phyloP scores from a whole-genome alignment of 176 grass and related monocot species.

The Tillandsia leiboldiana region DNA sequence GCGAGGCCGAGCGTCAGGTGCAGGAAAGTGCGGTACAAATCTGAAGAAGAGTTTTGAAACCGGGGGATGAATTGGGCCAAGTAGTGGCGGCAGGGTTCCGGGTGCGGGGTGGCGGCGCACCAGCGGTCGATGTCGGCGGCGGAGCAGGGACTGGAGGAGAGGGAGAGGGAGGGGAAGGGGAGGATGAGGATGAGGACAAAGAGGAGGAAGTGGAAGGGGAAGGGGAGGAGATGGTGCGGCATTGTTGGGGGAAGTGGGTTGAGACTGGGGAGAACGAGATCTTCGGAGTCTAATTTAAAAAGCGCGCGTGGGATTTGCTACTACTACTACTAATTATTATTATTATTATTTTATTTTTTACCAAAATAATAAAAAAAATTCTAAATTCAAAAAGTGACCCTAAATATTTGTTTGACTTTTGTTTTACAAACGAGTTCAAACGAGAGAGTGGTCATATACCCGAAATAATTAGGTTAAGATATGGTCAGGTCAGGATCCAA shows the following conservation, averaged over 20 bases:
- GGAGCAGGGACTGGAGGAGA: neutral
- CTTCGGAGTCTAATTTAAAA: too few species aligned
- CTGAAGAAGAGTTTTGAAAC: constrained; percentile 7
- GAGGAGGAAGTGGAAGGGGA: neutral
- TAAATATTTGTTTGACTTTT: too few species aligned
- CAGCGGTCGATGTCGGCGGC: constrained; percentile 22
- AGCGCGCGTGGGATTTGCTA: too few species aligned
- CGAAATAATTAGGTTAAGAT: too few species aligned
- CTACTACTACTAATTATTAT: too few species aligned
- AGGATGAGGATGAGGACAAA: constrained; percentile 15
- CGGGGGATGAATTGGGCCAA: neutral
- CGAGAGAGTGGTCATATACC: too few species aligned
- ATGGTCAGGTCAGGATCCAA: too few species aligned
- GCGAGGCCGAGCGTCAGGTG: constrained; percentile 20
- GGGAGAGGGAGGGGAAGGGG: constrained; percentile 1
- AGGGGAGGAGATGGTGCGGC: neutral
- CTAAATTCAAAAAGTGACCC: too few species aligned
- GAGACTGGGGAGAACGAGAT: too few species aligned
- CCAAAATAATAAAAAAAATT: too few species aligned
- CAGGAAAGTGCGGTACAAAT: constrained; percentile 26
- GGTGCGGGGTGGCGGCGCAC: constrained; percentile 35
- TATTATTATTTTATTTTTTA: too few species aligned
- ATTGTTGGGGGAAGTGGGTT: neutral
- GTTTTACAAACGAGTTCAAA: too few species aligned
- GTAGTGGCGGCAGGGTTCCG: constrained; percentile 25